phyloP scores from a whole-genome alignment of 2,329 filamentous ascomycete genomes.

The Colletotrichum liaoningense region DNA sequence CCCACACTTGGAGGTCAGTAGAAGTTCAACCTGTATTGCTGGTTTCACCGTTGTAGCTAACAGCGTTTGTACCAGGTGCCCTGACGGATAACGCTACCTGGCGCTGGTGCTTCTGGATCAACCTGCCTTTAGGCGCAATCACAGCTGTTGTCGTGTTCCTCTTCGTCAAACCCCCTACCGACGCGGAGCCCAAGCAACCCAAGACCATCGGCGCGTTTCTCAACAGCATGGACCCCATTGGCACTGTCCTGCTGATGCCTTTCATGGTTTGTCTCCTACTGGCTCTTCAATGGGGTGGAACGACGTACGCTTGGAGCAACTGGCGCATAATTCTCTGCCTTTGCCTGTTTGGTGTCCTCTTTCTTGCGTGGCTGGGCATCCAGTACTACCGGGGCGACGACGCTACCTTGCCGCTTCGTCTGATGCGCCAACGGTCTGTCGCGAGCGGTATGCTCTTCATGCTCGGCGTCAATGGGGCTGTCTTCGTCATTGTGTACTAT shows the following conservation, averaged over 20 bases:
- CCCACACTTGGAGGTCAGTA: no score
- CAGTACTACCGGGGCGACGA: no score
- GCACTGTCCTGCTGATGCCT: slow-evolving; percentile 61
- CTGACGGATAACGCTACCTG: slow-evolving; percentile 46
- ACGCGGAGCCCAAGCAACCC: slow-evolving; percentile 45
- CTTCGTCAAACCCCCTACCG: slow-evolving; percentile 48
- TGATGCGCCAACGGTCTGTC: no score
- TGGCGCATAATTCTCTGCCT: slow-evolving; percentile 52
- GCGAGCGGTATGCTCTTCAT: no score
- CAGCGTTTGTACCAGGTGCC: slow-evolving; percentile 35
- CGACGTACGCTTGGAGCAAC: slow-evolving; percentile 61
- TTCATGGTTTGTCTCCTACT: slow-evolving; percentile 64
- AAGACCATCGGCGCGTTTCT: slow-evolving; percentile 46
- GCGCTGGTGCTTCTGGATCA: slow-evolving; percentile 56
- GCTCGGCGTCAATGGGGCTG: no score
- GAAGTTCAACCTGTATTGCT: no score
- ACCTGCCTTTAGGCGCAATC: slow-evolving; percentile 34
- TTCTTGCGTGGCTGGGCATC: no score
- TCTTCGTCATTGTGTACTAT: no score
- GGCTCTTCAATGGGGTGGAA: slow-evolving; percentile 68
- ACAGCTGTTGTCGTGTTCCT: not conserved
- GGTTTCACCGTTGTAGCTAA: no score
- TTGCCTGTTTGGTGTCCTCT: no score
- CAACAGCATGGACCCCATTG: slow-evolving; percentile 59
- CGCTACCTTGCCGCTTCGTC: no score